Evolutionary conservation across 768 basidiomycete species (phyloP).

Genomic region (Boletus sp.): DNA sequence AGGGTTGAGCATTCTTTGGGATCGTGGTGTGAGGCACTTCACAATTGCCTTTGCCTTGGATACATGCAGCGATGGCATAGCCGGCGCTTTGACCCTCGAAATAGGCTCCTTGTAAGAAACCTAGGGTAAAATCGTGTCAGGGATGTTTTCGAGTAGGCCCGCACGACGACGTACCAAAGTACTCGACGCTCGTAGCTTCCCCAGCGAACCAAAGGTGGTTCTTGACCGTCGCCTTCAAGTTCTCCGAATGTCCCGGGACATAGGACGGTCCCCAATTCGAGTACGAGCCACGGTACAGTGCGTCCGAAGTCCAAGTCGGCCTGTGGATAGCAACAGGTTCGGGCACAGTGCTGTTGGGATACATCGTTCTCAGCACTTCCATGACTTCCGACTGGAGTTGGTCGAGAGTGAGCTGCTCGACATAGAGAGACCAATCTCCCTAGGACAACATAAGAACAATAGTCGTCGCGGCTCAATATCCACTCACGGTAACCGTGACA

Average conservation of each 20-base stretch:
- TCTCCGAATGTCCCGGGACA: slow-evolving; percentile 48
- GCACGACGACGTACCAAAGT: slow-evolving; percentile 49
- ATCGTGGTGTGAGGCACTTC: slow-evolving; percentile 25
- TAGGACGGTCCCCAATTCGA: slow-evolving; percentile 71
- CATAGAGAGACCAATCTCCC: slow-evolving; percentile 60
- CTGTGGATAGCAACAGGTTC: slow-evolving; percentile 55
- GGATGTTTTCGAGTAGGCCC: not conserved
- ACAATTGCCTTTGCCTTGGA: slow-evolving; percentile 28
- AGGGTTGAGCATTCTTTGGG: slow-evolving; percentile 34
- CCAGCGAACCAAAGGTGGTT: slow-evolving; percentile 58
- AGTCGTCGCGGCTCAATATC: not conserved
- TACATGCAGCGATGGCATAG: slow-evolving; percentile 39
- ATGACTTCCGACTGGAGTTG: slow-evolving; percentile 53
- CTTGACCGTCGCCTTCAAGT: slow-evolving; percentile 52
- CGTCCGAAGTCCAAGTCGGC: slow-evolving; percentile 52
- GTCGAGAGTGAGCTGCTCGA: slow-evolving; percentile 48
- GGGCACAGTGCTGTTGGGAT: slow-evolving; percentile 50
- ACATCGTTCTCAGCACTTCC: slow-evolving; percentile 57
- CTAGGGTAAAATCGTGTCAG: slow-evolving; percentile 25
- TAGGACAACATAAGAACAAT: slow-evolving; percentile 18
- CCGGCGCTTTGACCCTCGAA: slow-evolving; percentile 48
- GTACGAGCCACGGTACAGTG: slow-evolving; percentile 46
- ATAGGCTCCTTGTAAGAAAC: slow-evolving; percentile 58
- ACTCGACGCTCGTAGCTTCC: slow-evolving; percentile 55
- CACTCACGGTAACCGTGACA: slow-evolving; percentile 27